Conservation (phyloP, 129 eudicot species). For the Rutidosis leptorrhynchoides region DNA sequence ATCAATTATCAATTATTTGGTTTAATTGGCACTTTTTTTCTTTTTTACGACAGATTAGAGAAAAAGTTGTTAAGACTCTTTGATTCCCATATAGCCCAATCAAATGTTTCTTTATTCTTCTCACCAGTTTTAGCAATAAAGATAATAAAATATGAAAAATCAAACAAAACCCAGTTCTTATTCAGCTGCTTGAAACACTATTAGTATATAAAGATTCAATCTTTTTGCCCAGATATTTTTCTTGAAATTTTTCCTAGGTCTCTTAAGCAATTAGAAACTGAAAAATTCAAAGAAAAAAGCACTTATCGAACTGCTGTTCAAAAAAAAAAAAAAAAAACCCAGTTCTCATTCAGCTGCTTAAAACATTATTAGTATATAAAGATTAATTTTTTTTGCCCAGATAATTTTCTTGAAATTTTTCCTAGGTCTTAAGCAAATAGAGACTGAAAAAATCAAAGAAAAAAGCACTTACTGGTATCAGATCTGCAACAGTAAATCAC, state of each 20-base stretch:
- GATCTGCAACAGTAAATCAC: constrained; percentile 26
- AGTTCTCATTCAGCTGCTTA: constrained; percentile 9
- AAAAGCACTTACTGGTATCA: neutral
- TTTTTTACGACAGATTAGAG: constrained; percentile 22
- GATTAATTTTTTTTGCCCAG: neutral
- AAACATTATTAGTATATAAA: constrained; percentile 4
- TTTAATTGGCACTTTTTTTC: constrained; percentile 8
- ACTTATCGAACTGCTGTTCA: no score
- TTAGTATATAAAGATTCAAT: constrained; percentile 11
- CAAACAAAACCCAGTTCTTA: constrained; percentile 11
- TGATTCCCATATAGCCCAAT: constrained; percentile 28
- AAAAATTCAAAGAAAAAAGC: neutral
- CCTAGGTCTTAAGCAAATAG: constrained; percentile 3
- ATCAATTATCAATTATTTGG: neutral
- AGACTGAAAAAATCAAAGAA: neutral
- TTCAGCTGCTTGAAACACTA: constrained; percentile 4
- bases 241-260: constrained; percentile 11
- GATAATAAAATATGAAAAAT: constrained; percentile 4
- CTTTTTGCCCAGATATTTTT: neutral
- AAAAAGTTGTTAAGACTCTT: constrained; percentile 27
- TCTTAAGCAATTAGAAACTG: neutral
- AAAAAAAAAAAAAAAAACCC: constrained; percentile 7
- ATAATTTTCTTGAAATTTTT: constrained; percentile 7
- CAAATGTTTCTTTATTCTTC: constrained; percentile 18
- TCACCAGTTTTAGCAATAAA: constrained; percentile 3